Evolutionary conservation across 345 rosid genomes (phyloP).

Genomic region (Citrus mangshanensis): DNA sequence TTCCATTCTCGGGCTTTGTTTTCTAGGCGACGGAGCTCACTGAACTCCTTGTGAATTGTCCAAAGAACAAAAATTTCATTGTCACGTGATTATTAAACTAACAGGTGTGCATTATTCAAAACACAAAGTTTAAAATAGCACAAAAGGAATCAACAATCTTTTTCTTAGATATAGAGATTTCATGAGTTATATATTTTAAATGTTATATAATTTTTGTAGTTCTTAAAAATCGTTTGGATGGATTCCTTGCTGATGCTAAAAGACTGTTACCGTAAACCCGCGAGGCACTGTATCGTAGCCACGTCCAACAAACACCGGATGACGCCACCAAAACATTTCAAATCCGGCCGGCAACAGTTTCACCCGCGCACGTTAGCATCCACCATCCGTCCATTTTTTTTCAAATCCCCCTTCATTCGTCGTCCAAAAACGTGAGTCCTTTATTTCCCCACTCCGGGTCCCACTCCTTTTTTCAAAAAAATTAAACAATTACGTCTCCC

Average conservation of each 20-base stretch:
- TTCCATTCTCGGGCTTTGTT: too few relatives aligned
- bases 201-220: too few relatives aligned
- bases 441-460: neutral
- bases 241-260: neutral
- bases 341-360: conserved; percentile 21
- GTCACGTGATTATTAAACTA: too few relatives aligned
- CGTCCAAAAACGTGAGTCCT: neutral
- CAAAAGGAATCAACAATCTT: too few relatives aligned
- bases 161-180: too few relatives aligned
- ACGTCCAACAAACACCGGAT: neutral
- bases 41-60: too few relatives aligned
- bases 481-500: neutral
- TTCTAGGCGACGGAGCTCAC: too few relatives aligned
- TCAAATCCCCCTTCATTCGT: neutral
- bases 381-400: neutral
- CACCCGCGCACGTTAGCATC: conserved; percentile 21
- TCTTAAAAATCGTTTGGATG: neutral
- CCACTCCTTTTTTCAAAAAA: neutral
- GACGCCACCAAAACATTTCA: conserved; percentile 10
- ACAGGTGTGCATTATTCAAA: too few relatives aligned
- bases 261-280: neutral
- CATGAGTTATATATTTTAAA: too few relatives aligned
- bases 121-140: too few relatives aligned
- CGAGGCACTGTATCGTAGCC: neutral
- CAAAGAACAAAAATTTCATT: too few relatives aligned